phyloP scores from a whole-genome alignment of 306 rosid genomes.

The Dalbergia cochinchinensis region DNA sequence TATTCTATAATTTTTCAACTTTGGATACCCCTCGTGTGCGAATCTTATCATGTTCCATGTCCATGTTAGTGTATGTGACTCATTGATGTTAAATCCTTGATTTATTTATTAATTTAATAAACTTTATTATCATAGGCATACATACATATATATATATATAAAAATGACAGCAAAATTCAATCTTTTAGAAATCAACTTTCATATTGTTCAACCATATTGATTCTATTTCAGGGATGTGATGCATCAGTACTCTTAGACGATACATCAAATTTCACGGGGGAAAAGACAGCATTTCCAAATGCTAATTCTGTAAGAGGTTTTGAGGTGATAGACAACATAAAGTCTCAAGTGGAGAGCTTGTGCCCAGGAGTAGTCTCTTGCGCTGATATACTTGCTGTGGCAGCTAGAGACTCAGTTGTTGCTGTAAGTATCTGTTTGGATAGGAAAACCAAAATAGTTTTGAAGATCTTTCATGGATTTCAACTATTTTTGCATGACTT shows the following conservation, averaged over 20 bases:
- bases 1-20: too few species aligned
- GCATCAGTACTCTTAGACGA: constrained; percentile 71
- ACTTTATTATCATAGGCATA: neutral
- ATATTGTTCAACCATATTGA: neutral
- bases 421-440: constrained; percentile 47
- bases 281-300: constrained; percentile 65
- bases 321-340: constrained; percentile 66
- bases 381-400: constrained; percentile 63
- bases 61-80: too few species aligned
- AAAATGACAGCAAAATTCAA: neutral
- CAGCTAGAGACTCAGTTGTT: constrained; percentile 71
- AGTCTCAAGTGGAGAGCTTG: constrained; percentile 54
- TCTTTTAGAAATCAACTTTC: neutral
- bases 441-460: too few species aligned
- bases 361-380: constrained; percentile 67
- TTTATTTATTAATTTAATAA: constrained; percentile 13
- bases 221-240: constrained; percentile 70
- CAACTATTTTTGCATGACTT: too few species aligned
- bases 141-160: neutral
- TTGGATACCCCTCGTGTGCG: too few species aligned
- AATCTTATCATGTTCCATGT: too few species aligned
- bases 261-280: constrained; percentile 69
- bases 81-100: constrained; percentile 1
- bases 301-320: constrained; percentile 64
- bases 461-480: too few species aligned